These are phyloP conservation scores for Panicum virgatum DNA, from an alignment of 202 grass and related monocot genomes.

Conservation along the genomic window DNA sequence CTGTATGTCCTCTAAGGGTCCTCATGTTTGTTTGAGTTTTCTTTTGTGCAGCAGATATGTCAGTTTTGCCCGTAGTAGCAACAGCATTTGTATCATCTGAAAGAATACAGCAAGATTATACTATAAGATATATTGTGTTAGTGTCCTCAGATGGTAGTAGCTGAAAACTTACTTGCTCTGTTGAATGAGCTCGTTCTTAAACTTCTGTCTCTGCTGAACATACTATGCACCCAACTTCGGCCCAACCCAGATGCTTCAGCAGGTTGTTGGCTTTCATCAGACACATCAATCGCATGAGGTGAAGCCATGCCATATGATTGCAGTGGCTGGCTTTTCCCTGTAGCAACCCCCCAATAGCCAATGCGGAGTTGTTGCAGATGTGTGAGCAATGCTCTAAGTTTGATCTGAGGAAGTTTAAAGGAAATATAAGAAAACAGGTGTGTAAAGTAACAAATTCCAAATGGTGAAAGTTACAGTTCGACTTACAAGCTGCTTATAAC, in stretches of 20 bases:
- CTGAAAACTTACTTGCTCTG: constrained; percentile 64
- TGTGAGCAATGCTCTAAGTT: constrained; percentile 88
- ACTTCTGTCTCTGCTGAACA: constrained; percentile 99
- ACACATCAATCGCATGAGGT: constrained; percentile 72
- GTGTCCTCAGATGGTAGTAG: constrained; percentile 3
- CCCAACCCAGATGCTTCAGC: constrained; percentile 91
- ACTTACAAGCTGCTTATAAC: constrained; percentile 98
- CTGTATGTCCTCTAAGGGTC: constrained; percentile 93
- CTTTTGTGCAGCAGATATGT: constrained; percentile 66
- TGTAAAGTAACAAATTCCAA: constrained; percentile 26
- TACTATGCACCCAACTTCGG: constrained; percentile 96
- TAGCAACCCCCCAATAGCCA: constrained; percentile 88
- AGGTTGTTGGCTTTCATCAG: constrained; percentile 90
- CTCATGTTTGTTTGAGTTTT: constrained; percentile 96
- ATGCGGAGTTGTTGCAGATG: constrained; percentile 95
- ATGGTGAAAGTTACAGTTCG: constrained; percentile 28
- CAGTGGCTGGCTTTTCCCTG: constrained; percentile 59
- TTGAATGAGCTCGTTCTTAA: constrained; percentile 84
- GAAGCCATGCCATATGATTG: constrained; percentile 75
- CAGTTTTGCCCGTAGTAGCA: constrained; percentile 62
- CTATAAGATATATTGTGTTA: constrained; percentile 15
- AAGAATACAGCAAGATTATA: constrained; percentile 20
- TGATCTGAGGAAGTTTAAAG: constrained; percentile 64
- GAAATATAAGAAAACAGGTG: constrained; percentile 32
- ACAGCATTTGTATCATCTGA: constrained; percentile 70